These are phyloP conservation scores for Turnera subulata DNA, from an alignment of 345 rosid genomes.

Conservation along the genomic window DNA sequence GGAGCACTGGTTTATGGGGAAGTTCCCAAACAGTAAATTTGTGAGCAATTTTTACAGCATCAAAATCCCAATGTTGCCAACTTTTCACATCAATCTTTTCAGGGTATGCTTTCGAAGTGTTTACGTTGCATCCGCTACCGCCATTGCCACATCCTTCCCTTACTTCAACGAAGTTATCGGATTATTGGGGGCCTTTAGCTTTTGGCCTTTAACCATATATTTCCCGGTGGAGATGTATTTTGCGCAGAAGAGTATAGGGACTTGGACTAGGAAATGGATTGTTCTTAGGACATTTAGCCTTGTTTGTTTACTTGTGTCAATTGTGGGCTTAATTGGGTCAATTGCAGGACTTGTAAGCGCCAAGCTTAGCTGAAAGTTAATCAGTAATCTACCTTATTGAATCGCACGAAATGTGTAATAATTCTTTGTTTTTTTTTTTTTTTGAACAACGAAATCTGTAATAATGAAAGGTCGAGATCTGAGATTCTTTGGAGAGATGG, in stretches of 20 bases:
- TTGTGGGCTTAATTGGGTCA: slow-evolving; percentile 44
- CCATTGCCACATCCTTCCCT: slow-evolving; percentile 43
- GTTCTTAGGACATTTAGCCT: slow-evolving; percentile 48
- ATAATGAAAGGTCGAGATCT: too few species aligned
- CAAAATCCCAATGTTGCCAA: slow-evolving; percentile 27
- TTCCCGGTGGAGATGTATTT: slow-evolving; percentile 68
- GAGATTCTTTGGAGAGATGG: too few species aligned
- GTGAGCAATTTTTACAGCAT: slow-evolving; percentile 36
- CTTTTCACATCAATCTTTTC: slow-evolving; percentile 30
- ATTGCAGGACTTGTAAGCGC: slow-evolving; percentile 37
- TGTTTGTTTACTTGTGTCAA: slow-evolving; percentile 35
- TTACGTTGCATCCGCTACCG: slow-evolving; percentile 43
- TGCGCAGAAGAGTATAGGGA: slow-evolving; percentile 40
- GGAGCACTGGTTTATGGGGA: too few species aligned
- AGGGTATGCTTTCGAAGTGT: slow-evolving; percentile 43
- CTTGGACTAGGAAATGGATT: slow-evolving; percentile 55
- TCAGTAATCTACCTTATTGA: too few species aligned
- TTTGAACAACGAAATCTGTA: too few species aligned
- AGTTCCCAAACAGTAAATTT: slow-evolving; percentile 34
- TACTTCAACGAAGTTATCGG: slow-evolving; percentile 61
- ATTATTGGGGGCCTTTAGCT: slow-evolving; percentile 56
- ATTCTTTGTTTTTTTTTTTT: too few species aligned
- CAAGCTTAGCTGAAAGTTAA: slow-evolving; percentile 32
- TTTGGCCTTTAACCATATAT: slow-evolving; percentile 62
- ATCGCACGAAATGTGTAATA: too few species aligned